Base-by-base conservation (phyloP, 179 eudicot species). In the Nepenthes alata region DNA sequence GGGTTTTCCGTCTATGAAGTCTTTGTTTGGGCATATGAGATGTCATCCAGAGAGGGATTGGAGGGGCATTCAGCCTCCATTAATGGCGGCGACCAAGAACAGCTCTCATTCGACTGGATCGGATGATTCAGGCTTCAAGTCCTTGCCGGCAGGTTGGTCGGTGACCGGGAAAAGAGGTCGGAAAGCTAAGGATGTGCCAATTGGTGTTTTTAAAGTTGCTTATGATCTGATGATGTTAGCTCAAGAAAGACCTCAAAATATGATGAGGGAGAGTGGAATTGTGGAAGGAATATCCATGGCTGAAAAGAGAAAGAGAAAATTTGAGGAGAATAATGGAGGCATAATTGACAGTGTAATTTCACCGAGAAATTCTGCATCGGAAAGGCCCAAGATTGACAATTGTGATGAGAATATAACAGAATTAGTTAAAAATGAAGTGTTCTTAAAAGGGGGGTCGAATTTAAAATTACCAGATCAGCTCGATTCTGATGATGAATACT, bases 11-110 rank as follows among this genome's bases (percentile, higher is more conserved):
- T 73, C 87, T 0, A 7, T 65, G 59, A 85, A 80, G 52, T 74
- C 97, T 0, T 63, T 90, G 48, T 83, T 53, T 38, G 97, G 95
- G 11, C 95, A 90, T 65, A 81, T 90, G 95, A 80, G 95, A 76
- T 81, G 82, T 59, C 95, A 90, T 61, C 87, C 87, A 3, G 83
- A 82, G 1, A 79, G 88, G 3, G 54, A 48, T 0, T 78, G 77
- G 72, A 71, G 87, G 9, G 96, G 96, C 11, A 82, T 84, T 72
- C 56, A 62, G n/a, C 88, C 87, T 0, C 56, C 48, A 11, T 25
- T 49, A n/a, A 38, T 2, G 7, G 41, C 16, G 2, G 11, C 34
- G 36, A 37, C 57, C 47, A 52, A 51, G 38, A 61, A 9, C n/a
- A 51, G 49, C 44, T 34, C 53, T 41, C 45, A 4, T 41, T 7